Base-by-base conservation (phyloP, 441 rosid genomes). In the Pelargonium myrrhifolium region DNA sequence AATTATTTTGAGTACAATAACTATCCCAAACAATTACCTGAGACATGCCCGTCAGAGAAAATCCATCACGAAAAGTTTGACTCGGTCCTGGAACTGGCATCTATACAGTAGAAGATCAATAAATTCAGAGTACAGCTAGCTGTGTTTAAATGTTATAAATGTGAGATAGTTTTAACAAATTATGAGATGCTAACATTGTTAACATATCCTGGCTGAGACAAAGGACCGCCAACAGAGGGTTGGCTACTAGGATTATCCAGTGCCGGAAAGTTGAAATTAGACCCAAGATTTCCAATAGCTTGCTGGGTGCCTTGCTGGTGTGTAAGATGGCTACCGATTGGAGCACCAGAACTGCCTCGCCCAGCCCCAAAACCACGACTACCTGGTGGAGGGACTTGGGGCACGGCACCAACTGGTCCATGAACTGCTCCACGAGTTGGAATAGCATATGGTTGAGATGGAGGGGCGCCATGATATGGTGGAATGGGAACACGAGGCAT, bases 51-150 rank as follows among this genome's bases (percentile, higher is more conserved):
- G 93, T 97, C 94, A 90, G 81, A 56, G 98, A 87, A 82, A 95
- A 92, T 70, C 97, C 97, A 87, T 95, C 99, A 68, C 95, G 92
- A 77, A 92, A 89, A n/a, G 93, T 68, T 79, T 95, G 99, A 81
- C 84, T 84, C 51, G 87, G 75, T 62, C 98, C 97, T 84, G 92
- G 99, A 59, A 78, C 89, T 39, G 85, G 81, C 80, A 92, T 79
- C 89, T 83, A 71, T 58, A 6, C 65, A 67, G 55, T 47, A 10
- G 62, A 66, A 59, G 63, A 20, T 8, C 59, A 17, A 53, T 12
- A 47, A 47, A 47, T 15, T 15, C 2, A 47, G 53, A 47, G 2
- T n/a, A 45, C n/a, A 65, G 18, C 4, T n/a, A n/a, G n/a, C n/a
- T n/a, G n/a, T n/a, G n/a, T 47, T 22, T 4, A 62, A 75, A 58